These are phyloP conservation scores for Artemisia princeps DNA, from an alignment of 140 eudicot genomes.

Conservation along the genomic window DNA sequence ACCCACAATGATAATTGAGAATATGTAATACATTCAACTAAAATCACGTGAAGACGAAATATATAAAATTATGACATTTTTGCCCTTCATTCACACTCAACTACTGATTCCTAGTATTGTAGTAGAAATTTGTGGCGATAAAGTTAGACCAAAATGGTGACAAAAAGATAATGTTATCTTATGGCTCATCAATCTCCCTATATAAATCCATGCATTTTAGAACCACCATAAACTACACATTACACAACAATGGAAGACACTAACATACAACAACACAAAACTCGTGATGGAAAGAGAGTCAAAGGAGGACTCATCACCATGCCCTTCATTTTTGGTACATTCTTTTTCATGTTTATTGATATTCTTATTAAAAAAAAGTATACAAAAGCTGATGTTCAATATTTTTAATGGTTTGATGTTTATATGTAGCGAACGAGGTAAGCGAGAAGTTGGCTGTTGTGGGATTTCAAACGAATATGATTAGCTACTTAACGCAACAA, in stretches of 20 bases:
- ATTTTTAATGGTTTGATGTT: neutral
- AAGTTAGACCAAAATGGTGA: constrained; percentile 20
- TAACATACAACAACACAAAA: constrained; percentile 15
- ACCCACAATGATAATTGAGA: too few relatives aligned
- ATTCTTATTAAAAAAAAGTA: too few relatives aligned
- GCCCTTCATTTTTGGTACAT: constrained; percentile 38
- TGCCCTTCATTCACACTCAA: constrained; percentile 24
- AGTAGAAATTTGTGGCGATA: constrained; percentile 17
- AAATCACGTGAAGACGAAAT: too few relatives aligned
- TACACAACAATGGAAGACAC: constrained; percentile 29
- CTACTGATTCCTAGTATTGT: neutral
- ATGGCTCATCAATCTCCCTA: constrained; percentile 20
- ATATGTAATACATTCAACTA: too few relatives aligned
- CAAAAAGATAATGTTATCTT: constrained; percentile 28
- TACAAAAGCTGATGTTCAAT: neutral
- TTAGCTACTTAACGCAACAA: constrained; percentile 70
- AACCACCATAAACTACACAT: neutral
- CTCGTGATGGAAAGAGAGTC: constrained; percentile 23
- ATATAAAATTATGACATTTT: neutral
- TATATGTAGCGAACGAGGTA: constrained; percentile 52
- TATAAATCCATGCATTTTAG: constrained; percentile 22
- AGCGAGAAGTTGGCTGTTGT: constrained; percentile 83
- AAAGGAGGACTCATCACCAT: constrained; percentile 42
- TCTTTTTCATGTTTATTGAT: too few relatives aligned
- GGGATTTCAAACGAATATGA: constrained; percentile 79